Evolutionary conservation across 2,329 filamentous ascomycete genomes (phyloP).

Genomic region (Orbilia ellipsospora): DNA sequence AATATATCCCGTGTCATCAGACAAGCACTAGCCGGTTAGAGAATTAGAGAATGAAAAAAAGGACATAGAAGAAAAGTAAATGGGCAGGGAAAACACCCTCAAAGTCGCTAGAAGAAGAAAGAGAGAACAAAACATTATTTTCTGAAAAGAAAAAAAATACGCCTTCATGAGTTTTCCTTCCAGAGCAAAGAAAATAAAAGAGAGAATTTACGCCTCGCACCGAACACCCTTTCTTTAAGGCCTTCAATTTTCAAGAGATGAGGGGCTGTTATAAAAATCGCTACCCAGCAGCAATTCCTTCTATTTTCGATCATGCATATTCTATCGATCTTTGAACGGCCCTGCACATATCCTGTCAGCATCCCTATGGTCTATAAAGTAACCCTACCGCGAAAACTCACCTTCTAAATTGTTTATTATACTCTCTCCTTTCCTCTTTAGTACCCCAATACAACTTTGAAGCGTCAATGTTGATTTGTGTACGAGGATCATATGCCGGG

Average conservation of each 20-base stretch:
- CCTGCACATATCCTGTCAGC: conserved; percentile 9
- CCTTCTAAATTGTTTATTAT: conserved; percentile 82
- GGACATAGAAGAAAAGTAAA: too few relatives aligned
- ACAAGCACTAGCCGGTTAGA: too few relatives aligned
- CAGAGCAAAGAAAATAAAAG: too few relatives aligned
- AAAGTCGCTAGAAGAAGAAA: too few relatives aligned
- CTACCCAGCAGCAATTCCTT: too few relatives aligned
- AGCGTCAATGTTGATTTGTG: conserved; percentile 85
- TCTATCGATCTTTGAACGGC: conserved; percentile 55
- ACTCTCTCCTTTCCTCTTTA: conserved; percentile 80
- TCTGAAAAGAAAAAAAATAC: too few relatives aligned
- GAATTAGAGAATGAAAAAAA: too few relatives aligned
- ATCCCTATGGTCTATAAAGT: background rate
- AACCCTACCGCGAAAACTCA: conserved; percentile 62
- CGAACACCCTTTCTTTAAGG: conserved; percentile 1
- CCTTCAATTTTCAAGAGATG: background rate
- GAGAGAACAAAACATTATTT: too few relatives aligned
- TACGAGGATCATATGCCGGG: conserved; percentile 89
- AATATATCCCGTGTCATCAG: too few relatives aligned
- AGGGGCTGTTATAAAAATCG: too few relatives aligned
- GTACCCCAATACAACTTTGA: conserved; percentile 87
- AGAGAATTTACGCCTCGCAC: conserved; percentile 3
- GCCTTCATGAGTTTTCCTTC: too few relatives aligned
- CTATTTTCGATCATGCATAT: conserved; percentile 23
- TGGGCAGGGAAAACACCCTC: too few relatives aligned